Evolutionary conservation across 1,284 basidiomycete genomes (phyloP).

Genomic region (Tilletia walkeri): DNA sequence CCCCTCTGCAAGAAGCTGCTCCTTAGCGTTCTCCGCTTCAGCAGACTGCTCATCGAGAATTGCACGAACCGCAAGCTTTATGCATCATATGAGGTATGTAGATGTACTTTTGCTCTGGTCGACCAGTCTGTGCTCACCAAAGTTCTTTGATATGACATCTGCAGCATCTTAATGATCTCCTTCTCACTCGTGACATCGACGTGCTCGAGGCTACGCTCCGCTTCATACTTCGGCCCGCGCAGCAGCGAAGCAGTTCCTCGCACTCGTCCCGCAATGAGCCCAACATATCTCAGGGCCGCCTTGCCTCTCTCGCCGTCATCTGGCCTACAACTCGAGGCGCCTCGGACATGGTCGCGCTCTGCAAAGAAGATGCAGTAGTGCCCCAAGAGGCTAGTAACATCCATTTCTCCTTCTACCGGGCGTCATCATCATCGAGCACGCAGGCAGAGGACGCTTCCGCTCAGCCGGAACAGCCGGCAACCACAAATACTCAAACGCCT

Average conservation of each 20-base stretch:
- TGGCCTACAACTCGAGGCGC: conserved; percentile 53
- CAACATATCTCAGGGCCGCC: conserved; percentile 39
- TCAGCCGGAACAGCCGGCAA: background rate
- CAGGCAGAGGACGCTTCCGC: conserved; percentile 27
- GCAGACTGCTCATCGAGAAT: conserved; percentile 88
- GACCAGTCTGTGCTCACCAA: background rate
- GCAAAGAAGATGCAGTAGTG: conserved; percentile 43
- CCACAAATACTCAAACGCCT: background rate
- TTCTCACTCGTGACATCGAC: conserved; percentile 84
- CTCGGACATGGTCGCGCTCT: conserved; percentile 58
- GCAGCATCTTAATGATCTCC: conserved; percentile 82
- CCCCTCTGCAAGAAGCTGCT: conserved; percentile 73
- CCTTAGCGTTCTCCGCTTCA: conserved; percentile 80
- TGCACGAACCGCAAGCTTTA: conserved; percentile 97
- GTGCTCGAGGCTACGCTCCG: conserved; percentile 80
- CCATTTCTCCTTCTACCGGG: conserved; percentile 58
- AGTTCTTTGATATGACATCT: conserved; percentile 7
- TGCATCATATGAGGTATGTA: conserved; percentile 87
- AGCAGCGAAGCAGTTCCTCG: conserved; percentile 72
- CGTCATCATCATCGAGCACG: background rate
- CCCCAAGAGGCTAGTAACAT: conserved; percentile 55
- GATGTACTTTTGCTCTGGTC: background rate
- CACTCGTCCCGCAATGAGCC: conserved; percentile 35
- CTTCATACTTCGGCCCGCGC: conserved; percentile 83
- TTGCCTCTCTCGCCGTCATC: conserved; percentile 46